These are phyloP conservation scores for Aspergillus amoenus DNA, from an alignment of 2,329 filamentous ascomycete species.

Conservation along the genomic window DNA sequence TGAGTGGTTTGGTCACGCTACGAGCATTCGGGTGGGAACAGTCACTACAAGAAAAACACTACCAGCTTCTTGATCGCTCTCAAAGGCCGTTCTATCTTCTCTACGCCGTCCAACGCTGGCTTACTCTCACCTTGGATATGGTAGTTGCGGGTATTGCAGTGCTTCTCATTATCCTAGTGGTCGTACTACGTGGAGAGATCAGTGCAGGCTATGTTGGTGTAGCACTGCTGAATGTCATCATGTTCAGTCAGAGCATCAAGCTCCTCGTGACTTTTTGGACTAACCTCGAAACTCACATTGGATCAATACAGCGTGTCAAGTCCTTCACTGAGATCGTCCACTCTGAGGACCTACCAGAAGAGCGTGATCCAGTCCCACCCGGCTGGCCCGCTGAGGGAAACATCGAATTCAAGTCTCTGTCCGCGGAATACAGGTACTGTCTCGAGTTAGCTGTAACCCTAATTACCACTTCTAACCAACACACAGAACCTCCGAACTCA, in stretches of 20 bases:
- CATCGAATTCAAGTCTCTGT: conserved; percentile 46
- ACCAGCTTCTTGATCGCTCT: conserved; percentile 52
- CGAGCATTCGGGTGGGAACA: conserved; percentile 58
- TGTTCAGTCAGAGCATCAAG: conserved; percentile 54
- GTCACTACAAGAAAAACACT: conserved; percentile 46
- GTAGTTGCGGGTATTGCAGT: conserved; percentile 52
- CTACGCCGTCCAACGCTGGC: conserved; percentile 59
- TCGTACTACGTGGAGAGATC: conserved; percentile 43
- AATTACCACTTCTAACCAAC: not conserved
- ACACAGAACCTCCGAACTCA: conserved; percentile 30
- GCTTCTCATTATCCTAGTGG: conserved; percentile 51
- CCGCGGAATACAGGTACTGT: conserved; percentile 45
- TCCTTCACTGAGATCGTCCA: conserved; percentile 49
- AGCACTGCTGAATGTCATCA: conserved; percentile 54
- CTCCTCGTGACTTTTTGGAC: conserved; percentile 57
- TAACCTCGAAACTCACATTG: conserved; percentile 57
- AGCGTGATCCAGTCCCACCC: conserved; percentile 40
- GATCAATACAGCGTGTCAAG: conserved; percentile 56
- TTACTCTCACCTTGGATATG: conserved; percentile 52
- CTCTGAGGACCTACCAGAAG: conserved; percentile 44
- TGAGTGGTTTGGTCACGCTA: conserved; percentile 56
- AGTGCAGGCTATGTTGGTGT: conserved; percentile 53
- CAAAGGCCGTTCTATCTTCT: conserved; percentile 60
- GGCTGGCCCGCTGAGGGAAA: conserved; percentile 46
- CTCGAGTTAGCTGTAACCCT: not conserved